phyloP scores from a whole-genome alignment of 495 filamentous ascomycete genomes.

The Penicillium pulvis region DNA sequence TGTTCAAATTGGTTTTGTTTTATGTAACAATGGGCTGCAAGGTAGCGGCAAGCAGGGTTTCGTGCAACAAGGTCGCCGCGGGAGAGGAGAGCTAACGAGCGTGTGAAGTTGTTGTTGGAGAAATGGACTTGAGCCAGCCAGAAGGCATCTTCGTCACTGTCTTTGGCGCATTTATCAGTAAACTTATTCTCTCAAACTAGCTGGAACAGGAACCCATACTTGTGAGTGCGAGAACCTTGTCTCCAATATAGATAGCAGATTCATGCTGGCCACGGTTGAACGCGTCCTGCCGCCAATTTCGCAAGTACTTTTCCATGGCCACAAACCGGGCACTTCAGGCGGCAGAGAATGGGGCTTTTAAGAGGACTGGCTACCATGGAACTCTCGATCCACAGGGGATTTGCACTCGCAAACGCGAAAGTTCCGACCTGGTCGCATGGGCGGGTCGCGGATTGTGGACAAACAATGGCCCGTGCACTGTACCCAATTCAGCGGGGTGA shows the following conservation, averaged over 20 bases:
- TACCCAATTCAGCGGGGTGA: background rate
- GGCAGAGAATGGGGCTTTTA: background rate
- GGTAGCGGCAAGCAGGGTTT: slow-evolving; percentile 84
- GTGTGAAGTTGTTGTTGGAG: slow-evolving; percentile 87
- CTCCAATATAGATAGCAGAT: slow-evolving; percentile 91
- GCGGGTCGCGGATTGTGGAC: slow-evolving; percentile 27
- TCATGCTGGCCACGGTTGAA: slow-evolving; percentile 93
- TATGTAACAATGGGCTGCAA: slow-evolving; percentile 90
- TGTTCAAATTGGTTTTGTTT: slow-evolving; percentile 88
- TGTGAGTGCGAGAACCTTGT: slow-evolving; percentile 93
- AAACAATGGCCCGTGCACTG: slow-evolving; percentile 31
- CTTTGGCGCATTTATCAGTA: slow-evolving; percentile 49
- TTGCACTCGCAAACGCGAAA: slow-evolving; percentile 10
- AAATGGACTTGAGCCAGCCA: slow-evolving; percentile 96
- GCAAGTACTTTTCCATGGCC: slow-evolving; percentile 85
- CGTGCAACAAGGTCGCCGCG: slow-evolving; percentile 79
- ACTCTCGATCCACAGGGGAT: background rate
- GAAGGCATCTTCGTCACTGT: slow-evolving; percentile 87
- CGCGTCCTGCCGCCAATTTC: slow-evolving; percentile 91
- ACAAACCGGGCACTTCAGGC: background rate
- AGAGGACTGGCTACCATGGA: background rate
- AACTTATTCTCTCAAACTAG: background rate
- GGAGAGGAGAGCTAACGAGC: slow-evolving; percentile 81
- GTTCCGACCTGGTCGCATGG: slow-evolving; percentile 20
- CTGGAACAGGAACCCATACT: slow-evolving; percentile 50